Percentiles rank a stretch among this genome's conserved stretches.
Conservation (phyloP, 1,284 basidiomycete genomes). For the Naganishia albida region DNA sequence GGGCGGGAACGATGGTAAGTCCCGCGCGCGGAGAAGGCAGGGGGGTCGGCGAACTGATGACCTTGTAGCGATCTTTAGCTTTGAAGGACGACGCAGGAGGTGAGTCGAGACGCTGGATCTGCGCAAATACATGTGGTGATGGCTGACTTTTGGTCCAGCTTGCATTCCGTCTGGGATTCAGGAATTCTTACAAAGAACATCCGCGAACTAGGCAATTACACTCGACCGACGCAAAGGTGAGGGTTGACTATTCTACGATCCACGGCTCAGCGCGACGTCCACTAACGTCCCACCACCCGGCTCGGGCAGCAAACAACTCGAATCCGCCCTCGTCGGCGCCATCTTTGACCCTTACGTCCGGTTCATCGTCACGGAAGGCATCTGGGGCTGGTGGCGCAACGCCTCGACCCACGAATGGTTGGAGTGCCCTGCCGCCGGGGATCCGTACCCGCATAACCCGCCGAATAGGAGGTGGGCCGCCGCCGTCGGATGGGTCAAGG, state of each 20-base stretch:
- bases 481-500: constrained; percentile 5
- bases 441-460: constrained; percentile 50
- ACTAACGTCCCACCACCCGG: not conserved
- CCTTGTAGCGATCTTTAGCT: constrained; percentile 62
- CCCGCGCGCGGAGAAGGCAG: not conserved
- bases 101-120: constrained; percentile 30
- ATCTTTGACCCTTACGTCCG: constrained; percentile 88
- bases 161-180: constrained; percentile 84
- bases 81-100: constrained; percentile 61
- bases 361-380: constrained; percentile 79
- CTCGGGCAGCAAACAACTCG: constrained; percentile 60
- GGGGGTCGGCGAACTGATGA: not conserved
- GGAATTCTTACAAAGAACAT: constrained; percentile 78
- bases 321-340: constrained; percentile 70
- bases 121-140: not conserved
- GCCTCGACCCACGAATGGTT: constrained; percentile 65
- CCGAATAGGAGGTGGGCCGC: constrained; percentile 2
- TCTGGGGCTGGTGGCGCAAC: constrained; percentile 65
- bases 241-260: constrained; percentile 20
- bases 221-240: constrained; percentile 62
- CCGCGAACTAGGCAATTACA: constrained; percentile 73
- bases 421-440: constrained; percentile 60
- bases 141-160: constrained; percentile 34
- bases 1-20: constrained; percentile 71
- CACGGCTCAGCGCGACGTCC: not conserved